phyloP scores from a whole-genome alignment of 164 flowering plant genomes.

The Paratinospora sagittata region DNA sequence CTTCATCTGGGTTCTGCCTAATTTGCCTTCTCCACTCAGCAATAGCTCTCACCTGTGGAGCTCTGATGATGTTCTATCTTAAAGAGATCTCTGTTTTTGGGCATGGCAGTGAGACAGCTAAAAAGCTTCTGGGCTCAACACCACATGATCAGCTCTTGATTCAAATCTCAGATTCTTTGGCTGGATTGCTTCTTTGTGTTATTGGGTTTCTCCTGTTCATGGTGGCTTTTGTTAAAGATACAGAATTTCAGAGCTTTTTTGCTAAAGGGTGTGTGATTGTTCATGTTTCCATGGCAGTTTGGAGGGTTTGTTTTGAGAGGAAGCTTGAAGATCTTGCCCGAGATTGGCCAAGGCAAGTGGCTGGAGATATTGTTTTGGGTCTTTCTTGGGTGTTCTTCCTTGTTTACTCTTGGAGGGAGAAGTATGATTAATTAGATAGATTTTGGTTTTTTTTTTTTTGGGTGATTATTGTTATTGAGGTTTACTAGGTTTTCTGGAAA shows the following conservation, averaged over 20 bases:
- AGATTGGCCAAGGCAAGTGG: conserved; percentile 35
- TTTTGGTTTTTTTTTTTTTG: no score
- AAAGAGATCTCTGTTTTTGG: conserved; percentile 47
- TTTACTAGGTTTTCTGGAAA: no score
- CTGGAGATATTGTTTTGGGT: conserved; percentile 57
- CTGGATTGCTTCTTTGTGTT: conserved; percentile 66
- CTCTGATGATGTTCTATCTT: conserved; percentile 64
- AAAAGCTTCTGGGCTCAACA: conserved; percentile 62
- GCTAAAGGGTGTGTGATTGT: conserved; percentile 56
- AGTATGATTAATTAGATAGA: conserved; percentile 54
- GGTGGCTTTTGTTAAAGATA: conserved; percentile 64
- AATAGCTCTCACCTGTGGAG: conserved; percentile 56
- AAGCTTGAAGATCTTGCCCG: conserved; percentile 29
- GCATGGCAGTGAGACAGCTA: conserved; percentile 59
- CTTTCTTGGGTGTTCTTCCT: conserved; percentile 78
- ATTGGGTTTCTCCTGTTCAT: conserved; percentile 58
- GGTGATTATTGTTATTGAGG: no score
- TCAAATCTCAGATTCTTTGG: conserved; percentile 60
- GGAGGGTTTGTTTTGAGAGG: conserved; percentile 72
- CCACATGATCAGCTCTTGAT: conserved; percentile 71
- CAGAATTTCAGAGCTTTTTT: conserved; percentile 57
- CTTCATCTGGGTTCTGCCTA: conserved; percentile 42
- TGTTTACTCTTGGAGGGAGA: conserved; percentile 78
- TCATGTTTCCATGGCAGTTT: conserved; percentile 28
- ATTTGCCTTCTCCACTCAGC: conserved; percentile 61